These are phyloP conservation scores for Leucocoprinus birnbaumii DNA, from an alignment of 768 basidiomycete genomes.

Conservation along the genomic window DNA sequence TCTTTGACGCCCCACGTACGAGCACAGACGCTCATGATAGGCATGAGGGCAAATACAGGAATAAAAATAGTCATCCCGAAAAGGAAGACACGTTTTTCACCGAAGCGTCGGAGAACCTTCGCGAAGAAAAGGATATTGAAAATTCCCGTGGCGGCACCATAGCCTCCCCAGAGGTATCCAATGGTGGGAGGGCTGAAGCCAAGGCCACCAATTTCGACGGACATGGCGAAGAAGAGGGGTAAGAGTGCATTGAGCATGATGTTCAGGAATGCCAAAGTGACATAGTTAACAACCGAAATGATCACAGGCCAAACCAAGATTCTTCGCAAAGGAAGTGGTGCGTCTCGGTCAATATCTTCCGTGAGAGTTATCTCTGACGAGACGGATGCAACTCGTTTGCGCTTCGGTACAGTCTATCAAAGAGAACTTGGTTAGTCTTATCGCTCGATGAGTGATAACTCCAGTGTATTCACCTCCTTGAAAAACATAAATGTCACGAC, in stretches of 20 bases:
- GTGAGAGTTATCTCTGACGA: constrained; percentile 16
- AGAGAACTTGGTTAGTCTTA: background rate
- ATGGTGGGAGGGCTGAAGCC: constrained; percentile 59
- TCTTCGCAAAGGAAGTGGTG: constrained; percentile 38
- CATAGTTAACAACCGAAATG: constrained; percentile 69
- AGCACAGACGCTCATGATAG: constrained; percentile 43
- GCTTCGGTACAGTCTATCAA: constrained; percentile 27
- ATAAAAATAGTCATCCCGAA: constrained; percentile 32
- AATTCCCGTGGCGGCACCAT: constrained; percentile 35
- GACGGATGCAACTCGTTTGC: constrained; percentile 12
- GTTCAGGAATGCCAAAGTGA: constrained; percentile 59
- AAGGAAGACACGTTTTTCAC: constrained; percentile 39
- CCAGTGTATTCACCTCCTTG: constrained; percentile 33
- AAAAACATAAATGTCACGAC: constrained; percentile 32
- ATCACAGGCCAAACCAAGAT: constrained; percentile 54
- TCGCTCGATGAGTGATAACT: too few species aligned
- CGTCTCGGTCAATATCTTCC: constrained; percentile 16
- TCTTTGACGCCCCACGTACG: constrained; percentile 30
- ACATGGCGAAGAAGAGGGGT: constrained; percentile 70
- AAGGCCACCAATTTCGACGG: constrained; percentile 63
- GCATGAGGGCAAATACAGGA: constrained; percentile 41
- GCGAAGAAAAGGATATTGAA: constrained; percentile 42
- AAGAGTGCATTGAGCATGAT: constrained; percentile 51
- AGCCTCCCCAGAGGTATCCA: constrained; percentile 50
- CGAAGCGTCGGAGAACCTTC: constrained; percentile 37